A percentile compares a stretch with the other conserved stretches of the same genome.
These are phyloP conservation scores for Paulinella micropora DNA, from an alignment of 78 protist species.

Conservation along the genomic window DNA sequence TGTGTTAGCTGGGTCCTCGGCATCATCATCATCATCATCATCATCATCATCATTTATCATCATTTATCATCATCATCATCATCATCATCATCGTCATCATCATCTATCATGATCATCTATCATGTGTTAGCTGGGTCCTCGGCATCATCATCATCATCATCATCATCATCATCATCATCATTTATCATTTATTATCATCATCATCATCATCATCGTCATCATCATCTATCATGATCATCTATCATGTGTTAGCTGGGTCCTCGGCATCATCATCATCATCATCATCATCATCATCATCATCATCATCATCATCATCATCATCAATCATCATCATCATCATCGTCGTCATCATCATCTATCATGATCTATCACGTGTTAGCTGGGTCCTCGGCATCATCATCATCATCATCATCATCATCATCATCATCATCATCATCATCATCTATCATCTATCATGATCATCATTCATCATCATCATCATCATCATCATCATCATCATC, in stretches of 20 bases:
- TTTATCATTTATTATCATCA: not conserved
- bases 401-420: not conserved
- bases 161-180: not conserved
- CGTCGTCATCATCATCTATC: not conserved
- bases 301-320: not conserved
- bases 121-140: too few species aligned
- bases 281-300: not conserved
- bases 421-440: not conserved
- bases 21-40: not conserved
- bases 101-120: too few species aligned
- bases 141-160: not conserved
- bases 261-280: not conserved
- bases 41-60: not conserved
- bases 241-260: not conserved
- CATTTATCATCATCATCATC: not conserved
- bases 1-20: too few species aligned
- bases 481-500: not conserved
- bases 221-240: too few species aligned
- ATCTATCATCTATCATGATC: not conserved
- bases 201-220: not conserved
- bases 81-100: not conserved
- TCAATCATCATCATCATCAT: not conserved
- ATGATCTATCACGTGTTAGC: too few species aligned
- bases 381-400: too few species aligned
- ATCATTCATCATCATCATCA: not conserved